Evolutionary conservation across 2,329 filamentous ascomycete species (phyloP).

Genomic region (Thyridium curvatum): DNA sequence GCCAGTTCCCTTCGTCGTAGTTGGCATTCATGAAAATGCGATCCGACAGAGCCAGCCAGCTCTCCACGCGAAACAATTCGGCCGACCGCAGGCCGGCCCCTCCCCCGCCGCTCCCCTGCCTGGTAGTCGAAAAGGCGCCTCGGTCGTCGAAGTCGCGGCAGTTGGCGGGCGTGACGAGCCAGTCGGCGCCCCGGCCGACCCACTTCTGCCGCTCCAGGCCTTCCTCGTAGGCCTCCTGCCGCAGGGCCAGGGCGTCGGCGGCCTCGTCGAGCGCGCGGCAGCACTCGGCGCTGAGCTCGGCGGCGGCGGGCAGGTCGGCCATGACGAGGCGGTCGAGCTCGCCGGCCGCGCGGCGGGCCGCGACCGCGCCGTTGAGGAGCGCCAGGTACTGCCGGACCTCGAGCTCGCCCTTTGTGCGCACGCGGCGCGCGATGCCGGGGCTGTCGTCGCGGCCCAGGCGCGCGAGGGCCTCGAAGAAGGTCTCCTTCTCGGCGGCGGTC

Average conservation of each 20-base stretch:
- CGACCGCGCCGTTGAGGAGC: conserved; percentile 48
- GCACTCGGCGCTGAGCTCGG: conserved; percentile 64
- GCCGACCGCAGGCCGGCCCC: conserved; percentile 36
- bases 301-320: conserved; percentile 59
- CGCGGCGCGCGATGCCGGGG: conserved; percentile 51
- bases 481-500: conserved; percentile 63
- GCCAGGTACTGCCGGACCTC: conserved; percentile 68
- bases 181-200: conserved; percentile 41
- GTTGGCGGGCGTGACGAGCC: conserved; percentile 51
- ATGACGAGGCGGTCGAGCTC: conserved; percentile 32
- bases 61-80: conserved; percentile 49
- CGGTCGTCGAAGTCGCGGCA: conserved; percentile 6
- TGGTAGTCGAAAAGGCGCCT: conserved; percentile 9
- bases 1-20: conserved; percentile 60
- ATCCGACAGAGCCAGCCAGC: conserved; percentile 59
- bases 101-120: conserved; percentile 4
- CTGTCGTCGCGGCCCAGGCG: conserved; percentile 59
- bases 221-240: conserved; percentile 59
- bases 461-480: conserved; percentile 60
- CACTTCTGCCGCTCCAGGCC: conserved; percentile 52
- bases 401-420: conserved; percentile 64
- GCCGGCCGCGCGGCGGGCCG: conserved; percentile 24
- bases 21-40: conserved; percentile 70
- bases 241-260: conserved; percentile 58
- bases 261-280: conserved; percentile 59